These are phyloP conservation scores for Effrenium voratum DNA, from an alignment of 73 alveolate genomes.

Conservation along the genomic window DNA sequence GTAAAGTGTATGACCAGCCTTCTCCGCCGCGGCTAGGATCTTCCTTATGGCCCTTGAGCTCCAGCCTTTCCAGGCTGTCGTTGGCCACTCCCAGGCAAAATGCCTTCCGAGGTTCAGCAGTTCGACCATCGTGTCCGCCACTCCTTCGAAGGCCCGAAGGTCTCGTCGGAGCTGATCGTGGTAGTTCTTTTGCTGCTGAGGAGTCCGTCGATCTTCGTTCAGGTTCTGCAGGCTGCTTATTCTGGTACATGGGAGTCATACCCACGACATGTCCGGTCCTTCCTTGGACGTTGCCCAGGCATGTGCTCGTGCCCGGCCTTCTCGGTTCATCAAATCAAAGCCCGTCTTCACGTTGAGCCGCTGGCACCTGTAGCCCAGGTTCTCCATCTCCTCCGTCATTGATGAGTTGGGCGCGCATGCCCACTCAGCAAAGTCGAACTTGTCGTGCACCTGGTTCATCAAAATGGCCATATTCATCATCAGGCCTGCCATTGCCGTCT, in stretches of 20 bases:
- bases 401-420: neutral
- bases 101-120: neutral
- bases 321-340: neutral
- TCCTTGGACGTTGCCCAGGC: neutral
- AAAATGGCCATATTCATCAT: too few relatives aligned
- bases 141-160: neutral
- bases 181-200: neutral
- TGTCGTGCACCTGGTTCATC: neutral
- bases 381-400: neutral
- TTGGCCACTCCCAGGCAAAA: slow-evolving; percentile 4
- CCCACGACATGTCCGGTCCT: neutral
- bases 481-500: too few relatives aligned
- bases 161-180: neutral
- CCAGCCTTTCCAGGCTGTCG: neutral
- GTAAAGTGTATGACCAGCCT: neutral
- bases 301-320: neutral
- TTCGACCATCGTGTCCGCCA: neutral
- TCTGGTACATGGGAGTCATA: neutral
- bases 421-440: neutral
- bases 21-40: neutral
- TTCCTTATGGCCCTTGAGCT: neutral
- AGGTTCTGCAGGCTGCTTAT: neutral
- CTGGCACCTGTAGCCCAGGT: neutral
- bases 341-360: neutral
- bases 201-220: neutral